Evolutionary conservation across 2,329 filamentous ascomycete species (phyloP).

Genomic region (Aspergillus calidoustus): DNA sequence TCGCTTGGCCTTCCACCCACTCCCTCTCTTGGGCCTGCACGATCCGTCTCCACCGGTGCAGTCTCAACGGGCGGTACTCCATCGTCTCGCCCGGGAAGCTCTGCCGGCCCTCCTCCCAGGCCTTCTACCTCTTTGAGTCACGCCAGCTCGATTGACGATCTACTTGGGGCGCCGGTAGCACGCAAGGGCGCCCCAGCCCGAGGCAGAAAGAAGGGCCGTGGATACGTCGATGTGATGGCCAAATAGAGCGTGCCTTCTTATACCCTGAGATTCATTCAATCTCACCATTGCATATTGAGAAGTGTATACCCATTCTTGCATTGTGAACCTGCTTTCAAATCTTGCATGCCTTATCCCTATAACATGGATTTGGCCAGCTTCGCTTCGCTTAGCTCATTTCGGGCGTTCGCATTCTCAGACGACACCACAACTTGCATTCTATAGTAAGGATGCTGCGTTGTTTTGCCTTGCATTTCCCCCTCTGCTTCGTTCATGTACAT

Average conservation of each 20-base stretch:
- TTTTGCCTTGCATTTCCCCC: constrained; percentile 7
- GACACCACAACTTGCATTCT: background rate
- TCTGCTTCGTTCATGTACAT: constrained; percentile 17
- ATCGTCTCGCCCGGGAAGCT: constrained; percentile 41
- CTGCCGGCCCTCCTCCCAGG: constrained; percentile 59
- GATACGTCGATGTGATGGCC: constrained; percentile 95
- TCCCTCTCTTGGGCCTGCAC: constrained; percentile 30
- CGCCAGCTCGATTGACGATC: constrained; percentile 92
- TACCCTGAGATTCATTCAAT: background rate
- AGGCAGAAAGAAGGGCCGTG: constrained; percentile 77
- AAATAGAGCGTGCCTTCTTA: constrained; percentile 47
- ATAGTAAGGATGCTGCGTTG: background rate
- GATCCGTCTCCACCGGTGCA: constrained; percentile 44
- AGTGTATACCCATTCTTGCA: constrained; percentile 14
- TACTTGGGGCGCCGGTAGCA: constrained; percentile 75
- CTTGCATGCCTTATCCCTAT: constrained; percentile 7
- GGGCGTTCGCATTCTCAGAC: constrained; percentile 6
- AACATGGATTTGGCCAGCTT: background rate
- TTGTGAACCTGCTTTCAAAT: constrained; percentile 4
- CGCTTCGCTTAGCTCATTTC: background rate
- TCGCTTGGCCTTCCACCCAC: constrained; percentile 37
- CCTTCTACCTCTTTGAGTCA: constrained; percentile 84
- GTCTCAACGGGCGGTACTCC: constrained; percentile 37
- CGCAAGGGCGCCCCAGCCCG: constrained; percentile 68
- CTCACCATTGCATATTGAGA: constrained; percentile 9